These are phyloP conservation scores for Plectosphaerella cucumerina DNA, from an alignment of 2,329 filamentous ascomycete species.

Conservation along the genomic window DNA sequence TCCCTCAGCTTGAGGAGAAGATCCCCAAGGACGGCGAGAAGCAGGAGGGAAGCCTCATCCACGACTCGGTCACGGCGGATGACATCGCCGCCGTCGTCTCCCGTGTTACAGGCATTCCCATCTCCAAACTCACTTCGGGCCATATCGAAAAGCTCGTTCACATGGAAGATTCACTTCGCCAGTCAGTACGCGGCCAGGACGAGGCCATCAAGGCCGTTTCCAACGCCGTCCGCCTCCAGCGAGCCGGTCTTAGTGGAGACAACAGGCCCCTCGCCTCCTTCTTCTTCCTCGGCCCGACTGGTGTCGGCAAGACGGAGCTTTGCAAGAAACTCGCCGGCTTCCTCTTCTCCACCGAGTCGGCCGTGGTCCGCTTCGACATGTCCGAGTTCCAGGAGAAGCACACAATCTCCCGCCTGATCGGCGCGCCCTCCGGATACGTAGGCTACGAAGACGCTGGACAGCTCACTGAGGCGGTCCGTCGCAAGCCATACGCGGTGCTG, in stretches of 20 bases:
- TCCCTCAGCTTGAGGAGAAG: conserved; percentile 75
- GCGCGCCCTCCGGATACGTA: conserved; percentile 89
- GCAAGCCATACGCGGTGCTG: conserved; percentile 92
- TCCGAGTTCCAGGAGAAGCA: conserved; percentile 97
- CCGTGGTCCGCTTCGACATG: conserved; percentile 96
- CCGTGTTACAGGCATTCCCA: conserved; percentile 85
- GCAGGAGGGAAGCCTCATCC: conserved; percentile 60
- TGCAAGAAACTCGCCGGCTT: conserved; percentile 95
- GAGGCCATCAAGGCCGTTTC: conserved; percentile 88
- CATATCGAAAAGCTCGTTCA: conserved; percentile 92
- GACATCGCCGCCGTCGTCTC: conserved; percentile 93
- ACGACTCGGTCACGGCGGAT: conserved; percentile 92
- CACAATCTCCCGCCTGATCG: conserved; percentile 88
- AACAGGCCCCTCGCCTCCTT: conserved; percentile 90
- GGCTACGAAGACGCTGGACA: conserved; percentile 97
- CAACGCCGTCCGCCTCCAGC: conserved; percentile 89
- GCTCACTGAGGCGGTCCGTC: conserved; percentile 87
- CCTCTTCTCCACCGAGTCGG: conserved; percentile 86
- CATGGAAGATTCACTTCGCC: conserved; percentile 86
- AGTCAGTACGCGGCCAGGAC: conserved; percentile 87
- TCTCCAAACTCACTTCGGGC: conserved; percentile 86
- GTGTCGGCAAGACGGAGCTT: conserved; percentile 94
- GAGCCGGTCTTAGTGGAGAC: conserved; percentile 86
- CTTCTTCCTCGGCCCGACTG: conserved; percentile 96
- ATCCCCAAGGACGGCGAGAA: conserved; percentile 69